Percentiles rank a stretch among this genome's conserved stretches.
Evolutionary conservation across 345 rosid genomes (phyloP).

Genomic region (Isatis tinctoria): DNA sequence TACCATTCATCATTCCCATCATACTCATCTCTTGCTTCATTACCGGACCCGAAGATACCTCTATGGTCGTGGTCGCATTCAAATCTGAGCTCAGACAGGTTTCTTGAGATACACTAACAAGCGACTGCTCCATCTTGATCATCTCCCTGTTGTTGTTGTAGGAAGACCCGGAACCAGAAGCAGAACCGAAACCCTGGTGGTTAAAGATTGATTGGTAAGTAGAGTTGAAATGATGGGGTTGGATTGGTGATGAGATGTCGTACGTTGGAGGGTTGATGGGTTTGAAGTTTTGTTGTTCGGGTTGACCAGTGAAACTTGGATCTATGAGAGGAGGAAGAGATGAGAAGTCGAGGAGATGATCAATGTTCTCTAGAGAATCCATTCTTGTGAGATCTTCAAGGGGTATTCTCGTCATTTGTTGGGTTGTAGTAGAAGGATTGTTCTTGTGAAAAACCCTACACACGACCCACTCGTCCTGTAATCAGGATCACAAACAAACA

Average conservation of each 20-base stretch:
- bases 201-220: constrained; percentile 19
- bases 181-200: constrained; percentile 21
- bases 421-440: constrained; percentile 31
- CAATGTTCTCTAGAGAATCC: constrained; percentile 34
- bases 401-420: constrained; percentile 26
- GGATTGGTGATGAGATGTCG: constrained; percentile 22
- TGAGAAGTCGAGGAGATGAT: constrained; percentile 34
- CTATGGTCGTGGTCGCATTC: constrained; percentile 20
- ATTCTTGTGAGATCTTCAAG: constrained; percentile 27
- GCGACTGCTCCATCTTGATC: constrained; percentile 35
- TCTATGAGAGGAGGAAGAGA: constrained; percentile 38
- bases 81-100: constrained; percentile 34
- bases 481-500: not conserved
- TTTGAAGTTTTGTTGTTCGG: constrained; percentile 26
- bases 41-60: constrained; percentile 26
- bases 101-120: constrained; percentile 35
- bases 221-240: constrained; percentile 1
- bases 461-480: constrained; percentile 97
- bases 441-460: constrained; percentile 92
- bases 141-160: constrained; percentile 21
- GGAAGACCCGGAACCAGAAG: constrained; percentile 10
- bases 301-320: constrained; percentile 18
- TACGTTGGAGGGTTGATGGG: constrained; percentile 22
- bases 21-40: constrained; percentile 32
- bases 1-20: constrained; percentile 23